Conservation (phyloP, 2,329 filamentous ascomycete genomes). For the Colletotrichum sp. region DNA sequence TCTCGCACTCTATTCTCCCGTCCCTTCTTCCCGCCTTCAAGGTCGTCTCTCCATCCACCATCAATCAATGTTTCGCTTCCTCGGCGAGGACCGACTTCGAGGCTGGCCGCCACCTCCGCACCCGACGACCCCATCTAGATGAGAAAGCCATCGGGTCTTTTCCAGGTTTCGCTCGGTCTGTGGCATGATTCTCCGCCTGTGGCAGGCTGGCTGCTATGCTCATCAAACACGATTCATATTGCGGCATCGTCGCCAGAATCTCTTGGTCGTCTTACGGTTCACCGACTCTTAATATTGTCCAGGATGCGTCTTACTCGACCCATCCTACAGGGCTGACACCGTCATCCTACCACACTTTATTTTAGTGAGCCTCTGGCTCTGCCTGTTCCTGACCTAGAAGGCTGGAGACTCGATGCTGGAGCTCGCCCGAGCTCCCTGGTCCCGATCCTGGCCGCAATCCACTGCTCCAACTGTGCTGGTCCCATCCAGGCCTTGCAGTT, state of each 20-base stretch:
- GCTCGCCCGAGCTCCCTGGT: background rate
- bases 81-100: background rate
- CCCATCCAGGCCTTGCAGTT: slow-evolving; percentile 7
- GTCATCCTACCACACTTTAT: background rate
- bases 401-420: background rate
- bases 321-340: slow-evolving; percentile 9
- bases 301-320: slow-evolving; percentile 6
- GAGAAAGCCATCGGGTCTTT: background rate
- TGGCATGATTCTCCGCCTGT: background rate
- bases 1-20: background rate
- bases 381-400: background rate
- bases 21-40: background rate
- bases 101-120: background rate
- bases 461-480: slow-evolving; percentile 9
- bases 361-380: background rate
- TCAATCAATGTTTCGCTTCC: background rate
- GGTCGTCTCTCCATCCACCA: background rate
- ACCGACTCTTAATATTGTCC: background rate
- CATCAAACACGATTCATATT: background rate
- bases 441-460: background rate
- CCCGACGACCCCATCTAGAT: background rate
- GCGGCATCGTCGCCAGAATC: background rate
- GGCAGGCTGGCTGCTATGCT: background rate
- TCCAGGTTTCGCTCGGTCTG: background rate
- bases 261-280: background rate